These are phyloP conservation scores for Ministeria vibrans DNA, from an alignment of 78 protist genomes.

Conservation along the genomic window DNA sequence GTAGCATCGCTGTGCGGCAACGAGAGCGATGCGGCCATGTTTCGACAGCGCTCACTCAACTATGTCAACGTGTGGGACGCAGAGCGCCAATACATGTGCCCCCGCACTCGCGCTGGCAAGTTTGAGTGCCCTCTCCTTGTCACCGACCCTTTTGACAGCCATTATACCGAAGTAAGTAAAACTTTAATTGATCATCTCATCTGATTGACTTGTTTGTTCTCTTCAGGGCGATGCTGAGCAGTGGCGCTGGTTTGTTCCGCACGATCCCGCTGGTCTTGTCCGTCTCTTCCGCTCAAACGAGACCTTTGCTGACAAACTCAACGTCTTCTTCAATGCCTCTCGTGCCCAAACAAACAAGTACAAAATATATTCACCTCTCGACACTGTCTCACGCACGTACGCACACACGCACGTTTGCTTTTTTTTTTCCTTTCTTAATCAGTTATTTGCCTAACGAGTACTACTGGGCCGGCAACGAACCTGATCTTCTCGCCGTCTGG, in stretches of 20 bases:
- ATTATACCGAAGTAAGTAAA: neutral
- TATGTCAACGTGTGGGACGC: neutral
- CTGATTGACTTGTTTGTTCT: neutral
- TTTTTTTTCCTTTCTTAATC: neutral
- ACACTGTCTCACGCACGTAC: neutral
- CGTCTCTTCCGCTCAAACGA: neutral
- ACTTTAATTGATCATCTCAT: no score
- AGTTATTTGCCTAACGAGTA: constrained; percentile 13
- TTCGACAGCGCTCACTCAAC: neutral
- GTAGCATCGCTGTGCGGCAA: no score
- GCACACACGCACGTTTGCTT: neutral
- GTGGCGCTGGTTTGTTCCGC: constrained; percentile 31
- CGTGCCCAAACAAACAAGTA: neutral
- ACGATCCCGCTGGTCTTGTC: neutral
- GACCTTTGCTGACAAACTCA: neutral
- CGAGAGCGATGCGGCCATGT: neutral
- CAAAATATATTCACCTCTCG: neutral
- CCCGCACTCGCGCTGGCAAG: neutral
- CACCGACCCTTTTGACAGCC: neutral
- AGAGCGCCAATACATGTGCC: neutral
- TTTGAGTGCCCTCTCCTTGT: neutral
- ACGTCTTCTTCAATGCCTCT: neutral
- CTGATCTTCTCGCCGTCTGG: neutral
- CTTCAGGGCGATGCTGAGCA: constrained; percentile 20
- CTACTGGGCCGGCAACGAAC: constrained; percentile 43